Conservation (phyloP, 2,329 filamentous ascomycete species). For the Aspergillus persii region DNA sequence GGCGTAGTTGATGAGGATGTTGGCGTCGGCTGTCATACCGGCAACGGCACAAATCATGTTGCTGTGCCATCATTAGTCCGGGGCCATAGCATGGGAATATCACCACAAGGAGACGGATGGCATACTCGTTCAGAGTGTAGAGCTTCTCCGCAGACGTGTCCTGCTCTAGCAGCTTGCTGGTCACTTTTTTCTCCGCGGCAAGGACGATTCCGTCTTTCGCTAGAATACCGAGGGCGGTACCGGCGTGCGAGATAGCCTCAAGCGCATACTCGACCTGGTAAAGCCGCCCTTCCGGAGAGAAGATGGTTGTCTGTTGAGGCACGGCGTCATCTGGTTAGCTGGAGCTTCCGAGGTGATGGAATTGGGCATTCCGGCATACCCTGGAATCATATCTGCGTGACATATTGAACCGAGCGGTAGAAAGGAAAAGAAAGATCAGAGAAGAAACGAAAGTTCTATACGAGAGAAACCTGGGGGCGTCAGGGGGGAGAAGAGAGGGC, state of each 20-base stretch:
- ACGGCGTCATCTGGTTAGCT: conserved; percentile 36
- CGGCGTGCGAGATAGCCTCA: conserved; percentile 97
- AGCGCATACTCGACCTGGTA: conserved; percentile 99
- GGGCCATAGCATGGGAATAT: neutral
- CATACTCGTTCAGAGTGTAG: conserved; percentile 97
- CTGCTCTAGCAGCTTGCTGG: conserved; percentile 97
- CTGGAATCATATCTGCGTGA: conserved; percentile 96
- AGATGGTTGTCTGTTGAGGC: conserved; percentile 85
- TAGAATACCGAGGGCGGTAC: conserved; percentile 92
- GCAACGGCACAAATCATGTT: conserved; percentile 99
- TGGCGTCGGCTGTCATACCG: conserved; percentile 98
- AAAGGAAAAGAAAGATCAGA: conserved; percentile 7
- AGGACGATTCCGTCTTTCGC: conserved; percentile 98
- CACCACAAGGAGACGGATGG: conserved; percentile 7
- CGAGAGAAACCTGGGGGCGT: neutral
- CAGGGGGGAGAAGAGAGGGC: conserved; percentile 11
- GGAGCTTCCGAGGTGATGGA: conserved; percentile 27
- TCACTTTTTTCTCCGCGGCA: conserved; percentile 97
- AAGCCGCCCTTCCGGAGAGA: conserved; percentile 95
- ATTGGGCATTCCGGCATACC: conserved; percentile 55
- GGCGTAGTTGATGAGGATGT: conserved; percentile 99
- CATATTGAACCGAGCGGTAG: conserved; percentile 58
- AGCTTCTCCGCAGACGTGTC: conserved; percentile 99
- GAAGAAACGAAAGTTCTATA: conserved; percentile 3
- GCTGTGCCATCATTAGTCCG: conserved; percentile 50